A percentile compares a stretch with the other conserved stretches of the same genome.
These are phyloP conservation scores for Claviceps sp. DNA, from an alignment of 2,329 filamentous ascomycete genomes.

Conservation along the genomic window DNA sequence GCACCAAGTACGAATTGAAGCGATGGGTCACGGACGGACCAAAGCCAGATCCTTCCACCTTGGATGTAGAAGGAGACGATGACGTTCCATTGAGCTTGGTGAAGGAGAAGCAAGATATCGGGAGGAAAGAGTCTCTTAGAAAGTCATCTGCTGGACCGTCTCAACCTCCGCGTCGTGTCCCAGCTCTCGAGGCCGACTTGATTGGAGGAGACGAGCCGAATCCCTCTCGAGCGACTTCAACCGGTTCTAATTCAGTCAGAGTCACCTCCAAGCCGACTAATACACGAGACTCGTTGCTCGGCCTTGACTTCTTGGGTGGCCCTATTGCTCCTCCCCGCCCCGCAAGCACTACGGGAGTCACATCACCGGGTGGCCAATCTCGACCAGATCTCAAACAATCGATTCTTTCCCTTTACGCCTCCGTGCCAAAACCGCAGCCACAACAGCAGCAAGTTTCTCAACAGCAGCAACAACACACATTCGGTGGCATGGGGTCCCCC, in stretches of 20 bases:
- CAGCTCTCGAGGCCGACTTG: constrained; percentile 54
- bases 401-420: constrained; percentile 87
- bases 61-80: constrained; percentile 76
- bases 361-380: constrained; percentile 50
- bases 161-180: constrained; percentile 17
- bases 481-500: constrained; percentile 54
- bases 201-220: constrained; percentile 65
- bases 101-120: constrained; percentile 52
- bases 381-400: constrained; percentile 93
- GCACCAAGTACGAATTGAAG: constrained; percentile 97
- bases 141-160: constrained; percentile 41
- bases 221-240: constrained; percentile 59
- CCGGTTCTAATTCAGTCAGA: constrained; percentile 48
- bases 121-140: constrained; percentile 45
- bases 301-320: constrained; percentile 81
- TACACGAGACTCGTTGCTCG: constrained; percentile 79
- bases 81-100: constrained; percentile 55
- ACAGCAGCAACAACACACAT: constrained; percentile 30
- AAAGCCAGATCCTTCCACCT: constrained; percentile 79
- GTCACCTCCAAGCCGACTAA: constrained; percentile 51
- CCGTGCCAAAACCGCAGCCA: constrained; percentile 69
- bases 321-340: constrained; percentile 61
- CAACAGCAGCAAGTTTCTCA: constrained; percentile 26
- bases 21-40: constrained; percentile 98
- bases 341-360: constrained; percentile 62